Evolutionary conservation across 1,139 yeast species (phyloP).

Genomic region (Taphrina pruni): DNA sequence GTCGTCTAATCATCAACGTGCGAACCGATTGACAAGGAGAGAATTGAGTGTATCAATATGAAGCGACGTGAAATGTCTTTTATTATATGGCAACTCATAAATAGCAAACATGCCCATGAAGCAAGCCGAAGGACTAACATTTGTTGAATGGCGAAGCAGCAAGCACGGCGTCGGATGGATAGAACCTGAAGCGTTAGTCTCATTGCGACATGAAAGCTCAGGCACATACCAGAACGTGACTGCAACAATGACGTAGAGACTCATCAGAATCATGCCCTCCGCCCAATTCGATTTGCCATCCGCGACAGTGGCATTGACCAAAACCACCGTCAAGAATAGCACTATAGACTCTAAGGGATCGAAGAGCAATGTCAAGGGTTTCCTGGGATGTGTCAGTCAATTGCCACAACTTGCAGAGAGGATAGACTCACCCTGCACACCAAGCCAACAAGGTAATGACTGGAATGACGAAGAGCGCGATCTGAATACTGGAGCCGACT

Average conservation of each 20-base stretch:
- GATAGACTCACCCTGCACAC: slow-evolving; percentile 80
- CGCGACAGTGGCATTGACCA: slow-evolving; percentile 76
- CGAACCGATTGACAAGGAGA: background rate
- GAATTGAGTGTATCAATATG: background rate
- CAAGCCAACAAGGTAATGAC: slow-evolving; percentile 51
- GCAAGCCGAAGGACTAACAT: background rate
- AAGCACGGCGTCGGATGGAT: slow-evolving; percentile 22
- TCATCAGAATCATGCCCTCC: slow-evolving; percentile 90
- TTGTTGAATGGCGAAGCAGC: slow-evolving; percentile 25
- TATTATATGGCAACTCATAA: background rate
- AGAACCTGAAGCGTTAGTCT: slow-evolving; percentile 14
- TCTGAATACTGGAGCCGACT: slow-evolving; percentile 66
- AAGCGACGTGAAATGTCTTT: background rate
- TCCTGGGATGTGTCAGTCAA: slow-evolving; percentile 54
- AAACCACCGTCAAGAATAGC: slow-evolving; percentile 82
- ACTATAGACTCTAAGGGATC: slow-evolving; percentile 93
- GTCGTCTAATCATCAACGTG: background rate
- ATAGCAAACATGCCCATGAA: background rate
- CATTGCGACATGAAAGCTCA: background rate
- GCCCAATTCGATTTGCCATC: slow-evolving; percentile 98
- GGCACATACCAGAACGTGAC: slow-evolving; percentile 57
- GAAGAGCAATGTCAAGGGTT: slow-evolving; percentile 91
- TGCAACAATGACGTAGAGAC: slow-evolving; percentile 84
- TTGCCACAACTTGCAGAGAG: too few species aligned
- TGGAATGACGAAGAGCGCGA: slow-evolving; percentile 24